Evolutionary conservation across 176 grass and related monocot genomes (phyloP).

Genomic region (Paspalum vaginatum): DNA sequence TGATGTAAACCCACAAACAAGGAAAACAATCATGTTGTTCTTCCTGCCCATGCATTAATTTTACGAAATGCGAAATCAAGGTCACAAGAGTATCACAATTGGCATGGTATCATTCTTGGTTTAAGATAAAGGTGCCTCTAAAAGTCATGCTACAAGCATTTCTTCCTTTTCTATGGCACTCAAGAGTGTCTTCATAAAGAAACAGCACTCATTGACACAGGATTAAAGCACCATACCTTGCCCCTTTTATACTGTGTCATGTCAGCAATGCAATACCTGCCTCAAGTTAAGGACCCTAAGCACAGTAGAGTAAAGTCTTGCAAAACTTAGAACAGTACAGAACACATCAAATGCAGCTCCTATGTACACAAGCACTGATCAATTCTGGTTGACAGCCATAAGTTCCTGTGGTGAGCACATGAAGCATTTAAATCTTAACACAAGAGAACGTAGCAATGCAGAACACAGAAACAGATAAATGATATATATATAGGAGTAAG

Average conservation of each 20-base stretch:
- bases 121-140: not conserved
- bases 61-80: constrained; percentile 5
- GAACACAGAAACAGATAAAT: not conserved
- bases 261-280: constrained; percentile 94
- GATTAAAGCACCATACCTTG: constrained; percentile 55
- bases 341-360: not conserved
- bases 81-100: not conserved
- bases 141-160: not conserved
- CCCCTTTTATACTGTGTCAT: constrained; percentile 88
- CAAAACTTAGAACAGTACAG: not conserved
- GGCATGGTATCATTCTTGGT: not conserved
- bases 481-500: not conserved
- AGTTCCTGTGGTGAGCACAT: not conserved
- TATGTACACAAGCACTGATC: not conserved
- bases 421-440: not conserved
- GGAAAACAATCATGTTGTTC: not conserved
- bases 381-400: not conserved
- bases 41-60: not conserved
- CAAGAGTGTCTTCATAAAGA: constrained; percentile 6
- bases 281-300: constrained; percentile 55
- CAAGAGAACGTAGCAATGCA: not conserved
- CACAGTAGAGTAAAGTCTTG: constrained; percentile 11
- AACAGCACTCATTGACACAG: not conserved
- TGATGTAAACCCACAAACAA: not conserved
- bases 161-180: constrained; percentile 11